phyloP scores from a whole-genome alignment of 331 rosid genomes.

The Quercus phellos region DNA sequence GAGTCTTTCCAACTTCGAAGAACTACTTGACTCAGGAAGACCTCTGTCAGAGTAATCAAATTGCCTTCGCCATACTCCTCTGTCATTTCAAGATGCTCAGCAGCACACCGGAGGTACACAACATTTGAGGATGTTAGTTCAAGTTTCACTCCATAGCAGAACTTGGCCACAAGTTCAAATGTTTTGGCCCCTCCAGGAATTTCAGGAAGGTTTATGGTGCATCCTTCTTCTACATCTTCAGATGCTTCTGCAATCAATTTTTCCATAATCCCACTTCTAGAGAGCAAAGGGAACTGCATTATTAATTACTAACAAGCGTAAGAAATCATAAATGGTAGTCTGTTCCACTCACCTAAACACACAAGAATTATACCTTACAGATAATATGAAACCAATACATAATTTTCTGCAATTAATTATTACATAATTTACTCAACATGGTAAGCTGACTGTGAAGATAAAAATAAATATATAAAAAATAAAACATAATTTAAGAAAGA shows the following conservation, averaged over 20 bases:
- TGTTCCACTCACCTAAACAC: background rate
- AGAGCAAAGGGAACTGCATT: constrained; percentile 97
- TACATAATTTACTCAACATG: background rate
- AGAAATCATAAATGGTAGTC: constrained; percentile 2
- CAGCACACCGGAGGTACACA: constrained; percentile 83
- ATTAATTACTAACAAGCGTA: constrained; percentile 17
- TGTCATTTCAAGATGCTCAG: constrained; percentile 87
- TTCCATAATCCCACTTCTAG: constrained; percentile 90
- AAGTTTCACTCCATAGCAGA: constrained; percentile 95
- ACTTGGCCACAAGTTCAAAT: constrained; percentile 89
- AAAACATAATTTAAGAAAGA: background rate
- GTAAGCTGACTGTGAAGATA: background rate
- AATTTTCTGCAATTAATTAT: background rate
- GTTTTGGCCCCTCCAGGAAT: constrained; percentile 94
- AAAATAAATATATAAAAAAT: background rate
- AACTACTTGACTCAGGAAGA: constrained; percentile 75
- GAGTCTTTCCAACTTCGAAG: constrained; percentile 93
- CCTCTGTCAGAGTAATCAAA: constrained; percentile 66
- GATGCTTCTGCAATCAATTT: constrained; percentile 73
- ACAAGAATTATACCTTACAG: background rate
- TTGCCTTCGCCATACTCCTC: constrained; percentile 93
- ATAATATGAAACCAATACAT: background rate
- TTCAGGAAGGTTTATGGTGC: constrained; percentile 46
- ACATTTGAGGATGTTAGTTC: constrained; percentile 92
- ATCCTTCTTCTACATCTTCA: constrained; percentile 66